Percentiles rank a stretch among this genome's conserved stretches.
These are phyloP conservation scores for Biscutella laevigata DNA, from an alignment of 441 rosid species.

Conservation along the genomic window DNA sequence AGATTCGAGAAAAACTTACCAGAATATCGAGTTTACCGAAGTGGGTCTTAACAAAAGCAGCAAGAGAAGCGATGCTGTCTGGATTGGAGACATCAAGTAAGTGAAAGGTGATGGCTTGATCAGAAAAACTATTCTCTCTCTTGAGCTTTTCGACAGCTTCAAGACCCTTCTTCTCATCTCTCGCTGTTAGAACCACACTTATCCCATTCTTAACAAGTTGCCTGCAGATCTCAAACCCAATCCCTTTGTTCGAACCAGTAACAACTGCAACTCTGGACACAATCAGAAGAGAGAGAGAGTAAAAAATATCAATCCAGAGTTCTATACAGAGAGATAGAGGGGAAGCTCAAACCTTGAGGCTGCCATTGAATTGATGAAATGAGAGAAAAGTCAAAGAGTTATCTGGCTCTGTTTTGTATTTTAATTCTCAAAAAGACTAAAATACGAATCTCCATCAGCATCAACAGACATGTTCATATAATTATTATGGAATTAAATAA, in stretches of 20 bases:
- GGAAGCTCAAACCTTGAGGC: constrained; percentile 11
- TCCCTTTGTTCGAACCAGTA: constrained; percentile 46
- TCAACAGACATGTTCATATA: too few species aligned
- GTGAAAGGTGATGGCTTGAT: constrained; percentile 35
- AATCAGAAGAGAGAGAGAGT: neutral
- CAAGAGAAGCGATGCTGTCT: constrained; percentile 33
- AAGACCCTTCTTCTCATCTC: constrained; percentile 43
- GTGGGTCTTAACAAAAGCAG: constrained; percentile 29
- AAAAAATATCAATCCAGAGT: too few species aligned
- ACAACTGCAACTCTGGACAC: constrained; percentile 37
- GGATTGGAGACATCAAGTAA: constrained; percentile 50
- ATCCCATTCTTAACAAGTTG: constrained; percentile 35
- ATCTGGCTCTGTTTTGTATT: neutral
- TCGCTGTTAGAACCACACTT: constrained; percentile 36
- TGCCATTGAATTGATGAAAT: constrained; percentile 1
- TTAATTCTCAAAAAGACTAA: too few species aligned
- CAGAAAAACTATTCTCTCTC: constrained; percentile 23
- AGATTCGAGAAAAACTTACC: constrained; percentile 15
- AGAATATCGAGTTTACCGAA: constrained; percentile 47
- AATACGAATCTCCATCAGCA: too few species aligned
- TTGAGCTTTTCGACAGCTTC: constrained; percentile 37
- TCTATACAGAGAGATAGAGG: too few species aligned
- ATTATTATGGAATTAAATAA: too few species aligned
- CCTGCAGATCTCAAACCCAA: constrained; percentile 37
- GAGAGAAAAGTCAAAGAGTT: constrained; percentile 1